A percentile compares a stretch with the other conserved stretches of the same genome.
Conservation (phyloP, 2,329 filamentous ascomycete species). For the Didymella arachidicola region DNA sequence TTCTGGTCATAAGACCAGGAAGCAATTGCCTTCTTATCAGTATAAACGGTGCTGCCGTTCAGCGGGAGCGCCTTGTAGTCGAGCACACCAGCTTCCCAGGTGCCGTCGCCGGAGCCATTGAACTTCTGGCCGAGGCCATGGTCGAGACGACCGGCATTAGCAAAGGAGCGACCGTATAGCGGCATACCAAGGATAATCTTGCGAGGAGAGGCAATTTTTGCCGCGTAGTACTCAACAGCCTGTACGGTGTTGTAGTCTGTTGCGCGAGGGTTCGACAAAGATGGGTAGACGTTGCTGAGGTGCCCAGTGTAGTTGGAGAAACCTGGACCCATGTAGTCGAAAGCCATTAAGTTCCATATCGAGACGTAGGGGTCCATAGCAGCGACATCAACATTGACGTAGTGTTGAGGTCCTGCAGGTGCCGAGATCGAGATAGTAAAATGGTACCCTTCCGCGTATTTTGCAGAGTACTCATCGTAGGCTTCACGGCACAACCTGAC, state of each 20-base stretch:
- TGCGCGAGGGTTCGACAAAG: slow-evolving; percentile 25
- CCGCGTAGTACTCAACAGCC: slow-evolving; percentile 39
- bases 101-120: slow-evolving; percentile 37
- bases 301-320: slow-evolving; percentile 75
- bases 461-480: slow-evolving; percentile 49
- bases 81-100: slow-evolving; percentile 36
- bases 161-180: slow-evolving; percentile 42
- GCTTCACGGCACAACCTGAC: slow-evolving; percentile 46
- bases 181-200: slow-evolving; percentile 43
- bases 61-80: slow-evolving; percentile 42
- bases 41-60: slow-evolving; percentile 31
- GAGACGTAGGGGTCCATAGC: slow-evolving; percentile 55
- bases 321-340: slow-evolving; percentile 68
- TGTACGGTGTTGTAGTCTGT: slow-evolving; percentile 43
- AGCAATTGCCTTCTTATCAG: slow-evolving; percentile 30
- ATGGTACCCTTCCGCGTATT: slow-evolving; percentile 50
- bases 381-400: slow-evolving; percentile 48
- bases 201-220: slow-evolving; percentile 24
- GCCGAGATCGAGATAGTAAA: slow-evolving; percentile 56
- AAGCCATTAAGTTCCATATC: slow-evolving; percentile 70
- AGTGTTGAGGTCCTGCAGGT: slow-evolving; percentile 53
- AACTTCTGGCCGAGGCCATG: slow-evolving; percentile 36
- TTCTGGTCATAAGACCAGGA: slow-evolving; percentile 35
- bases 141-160: slow-evolving; percentile 35
- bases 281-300: slow-evolving; percentile 38